A percentile compares a stretch with the other conserved stretches of the same genome.
Conservation (phyloP, 106 monocot genomes). For the Iris macrosiphon region DNA sequence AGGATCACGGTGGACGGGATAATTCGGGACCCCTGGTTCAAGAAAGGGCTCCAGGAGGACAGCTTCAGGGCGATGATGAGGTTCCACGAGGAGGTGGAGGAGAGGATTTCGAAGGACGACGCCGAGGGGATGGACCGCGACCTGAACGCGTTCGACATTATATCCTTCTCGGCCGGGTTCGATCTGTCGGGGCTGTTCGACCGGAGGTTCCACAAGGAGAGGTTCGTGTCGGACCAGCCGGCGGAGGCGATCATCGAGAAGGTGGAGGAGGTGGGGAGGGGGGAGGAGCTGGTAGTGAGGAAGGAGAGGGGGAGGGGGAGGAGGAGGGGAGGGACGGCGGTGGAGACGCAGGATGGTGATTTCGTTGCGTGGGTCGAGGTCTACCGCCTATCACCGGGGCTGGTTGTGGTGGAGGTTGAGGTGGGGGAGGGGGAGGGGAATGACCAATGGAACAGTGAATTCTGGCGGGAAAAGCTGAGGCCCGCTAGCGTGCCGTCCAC, state of each 20-base stretch:
- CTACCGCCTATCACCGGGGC: conserved; percentile 11
- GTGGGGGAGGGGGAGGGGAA: conserved; percentile 12
- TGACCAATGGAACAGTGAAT: conserved; percentile 6
- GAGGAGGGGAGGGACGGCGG: conserved; percentile 4
- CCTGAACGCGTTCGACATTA: conserved; percentile 46
- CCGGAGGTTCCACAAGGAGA: not conserved
- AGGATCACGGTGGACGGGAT: conserved; percentile 26
- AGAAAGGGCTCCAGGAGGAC: conserved; percentile 12
- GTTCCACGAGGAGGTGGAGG: conserved; percentile 11
- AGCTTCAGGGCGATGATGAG: conserved; percentile 6
- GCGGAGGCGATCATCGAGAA: conserved; percentile 19
- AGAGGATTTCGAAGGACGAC: not conserved
- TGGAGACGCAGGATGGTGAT: conserved; percentile 26
- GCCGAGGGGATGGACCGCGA: conserved; percentile 11
- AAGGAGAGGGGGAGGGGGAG: conserved; percentile 4
- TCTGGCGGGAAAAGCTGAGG: conserved; percentile 23
- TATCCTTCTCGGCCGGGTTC: conserved; percentile 27
- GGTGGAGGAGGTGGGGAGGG: conserved; percentile 24
- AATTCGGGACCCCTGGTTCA: conserved; percentile 25
- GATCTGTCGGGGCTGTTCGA: conserved; percentile 33
- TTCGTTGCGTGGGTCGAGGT: conserved; percentile 22
- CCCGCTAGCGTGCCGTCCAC: conserved; percentile 9
- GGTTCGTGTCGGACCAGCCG: conserved; percentile 15
- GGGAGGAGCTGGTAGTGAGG: conserved; percentile 19
- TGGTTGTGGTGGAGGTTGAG: conserved; percentile 39